Conservation (phyloP, 1,284 basidiomycete species). For the Ganoderma resinaceum region DNA sequence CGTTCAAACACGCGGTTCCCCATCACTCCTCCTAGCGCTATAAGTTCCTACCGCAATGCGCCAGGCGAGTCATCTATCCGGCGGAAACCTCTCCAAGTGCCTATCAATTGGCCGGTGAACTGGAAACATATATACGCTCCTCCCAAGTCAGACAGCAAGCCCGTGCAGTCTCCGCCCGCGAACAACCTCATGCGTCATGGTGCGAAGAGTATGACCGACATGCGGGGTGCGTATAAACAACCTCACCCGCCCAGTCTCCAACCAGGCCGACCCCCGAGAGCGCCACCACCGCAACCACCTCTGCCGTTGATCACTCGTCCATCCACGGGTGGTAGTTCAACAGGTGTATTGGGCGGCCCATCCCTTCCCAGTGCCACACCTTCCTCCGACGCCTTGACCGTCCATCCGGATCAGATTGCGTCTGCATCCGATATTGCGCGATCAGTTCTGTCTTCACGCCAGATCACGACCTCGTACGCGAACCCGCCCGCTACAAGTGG, state of each 20-base stretch:
- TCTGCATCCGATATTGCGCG: constrained; percentile 24
- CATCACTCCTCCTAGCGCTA: constrained; percentile 17
- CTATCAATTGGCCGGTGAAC: constrained; percentile 52
- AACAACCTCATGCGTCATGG: constrained; percentile 37
- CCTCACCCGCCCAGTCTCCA: constrained; percentile 46
- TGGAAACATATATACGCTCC: constrained; percentile 52
- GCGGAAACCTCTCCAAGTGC: constrained; percentile 45
- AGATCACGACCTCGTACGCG: constrained; percentile 48
- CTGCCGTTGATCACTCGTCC: constrained; percentile 32
- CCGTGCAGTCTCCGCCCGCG: constrained; percentile 27
- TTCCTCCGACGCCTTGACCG: constrained; percentile 20
- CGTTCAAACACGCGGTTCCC: constrained; percentile 23
- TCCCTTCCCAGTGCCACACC: constrained; percentile 22
- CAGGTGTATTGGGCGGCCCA: constrained; percentile 21
- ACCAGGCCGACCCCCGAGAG: constrained; percentile 38
- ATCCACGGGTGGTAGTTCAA: constrained; percentile 32
- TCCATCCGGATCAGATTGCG: constrained; percentile 15
- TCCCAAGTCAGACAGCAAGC: constrained; percentile 31
- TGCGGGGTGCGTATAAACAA: constrained; percentile 48
- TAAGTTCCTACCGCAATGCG: constrained; percentile 41
- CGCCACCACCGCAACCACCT: constrained; percentile 22
- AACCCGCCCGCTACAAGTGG: constrained; percentile 13
- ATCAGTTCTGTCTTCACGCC: constrained; percentile 40
- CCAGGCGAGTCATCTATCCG: constrained; percentile 30
- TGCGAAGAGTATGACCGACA: constrained; percentile 66